Base-by-base conservation (phyloP, 116 monocot species). In the Zostera marina region DNA sequence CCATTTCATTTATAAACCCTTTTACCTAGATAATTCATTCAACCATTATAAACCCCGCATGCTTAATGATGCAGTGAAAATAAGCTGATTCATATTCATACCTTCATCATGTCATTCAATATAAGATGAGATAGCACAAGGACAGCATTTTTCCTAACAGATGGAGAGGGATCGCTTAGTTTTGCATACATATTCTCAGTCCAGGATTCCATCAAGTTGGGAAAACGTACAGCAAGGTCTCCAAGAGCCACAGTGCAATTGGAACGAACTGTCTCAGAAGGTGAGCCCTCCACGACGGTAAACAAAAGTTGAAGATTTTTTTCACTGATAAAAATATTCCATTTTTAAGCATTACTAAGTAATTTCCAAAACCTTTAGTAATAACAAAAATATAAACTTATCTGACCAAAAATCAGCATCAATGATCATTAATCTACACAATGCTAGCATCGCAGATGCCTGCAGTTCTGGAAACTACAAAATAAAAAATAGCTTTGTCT, bases 91-190 rank as follows among this genome's bases (percentile, higher is more conserved):
- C 15, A 38, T 56, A 15, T 16, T 32, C 56, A 43, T 7, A 99
- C 99, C 99, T 99, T 99, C 99, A 99, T 99, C 99, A 99, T 99
- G 59, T 99, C 99, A 77, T 99, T 99, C 51, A 99, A 54, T 71
- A 99, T 99, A 42, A 99, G 91, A 79, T 99, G 99, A 63, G 99
- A 91, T 54, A 99, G 80, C 56, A 99, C 98, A 16, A 99, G 69
- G 55, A 99, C 87, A 45, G 99, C 87, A 77, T 99, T 84, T 79
- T 99, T 99, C 72, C 91, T 78, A 44, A 99, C 99, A 68, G 91
- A 77, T 47, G 72, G 56, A 8, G 91, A 83, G 68, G 77, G 73
- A 81, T 99, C 99, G 22, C 66, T 62, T 16, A 99, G 61, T 12
- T 91, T 69, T 52, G 87, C 83, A 77, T 99, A 99, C 73, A 99